phyloP scores from a whole-genome alignment of 345 rosid genomes.

The Sonneratia caseolaris region DNA sequence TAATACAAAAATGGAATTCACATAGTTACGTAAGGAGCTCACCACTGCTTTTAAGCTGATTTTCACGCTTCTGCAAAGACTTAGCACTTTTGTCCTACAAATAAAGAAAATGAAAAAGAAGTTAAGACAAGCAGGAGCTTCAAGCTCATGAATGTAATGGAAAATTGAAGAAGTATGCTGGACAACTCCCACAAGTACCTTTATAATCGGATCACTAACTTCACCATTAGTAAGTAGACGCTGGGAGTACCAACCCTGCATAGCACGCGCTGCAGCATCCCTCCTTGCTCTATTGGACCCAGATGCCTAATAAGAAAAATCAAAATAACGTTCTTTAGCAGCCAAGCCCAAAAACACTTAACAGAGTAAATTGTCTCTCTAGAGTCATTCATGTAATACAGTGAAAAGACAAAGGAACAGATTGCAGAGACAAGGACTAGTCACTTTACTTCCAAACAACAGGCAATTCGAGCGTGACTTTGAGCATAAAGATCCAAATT shows the following conservation, averaged over 20 bases:
- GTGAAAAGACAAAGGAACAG: not conserved
- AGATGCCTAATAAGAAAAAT: constrained; percentile 28
- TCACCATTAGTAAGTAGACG: constrained; percentile 46
- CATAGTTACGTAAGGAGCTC: constrained; percentile 13
- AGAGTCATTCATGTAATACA: not conserved
- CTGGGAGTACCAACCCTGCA: constrained; percentile 75
- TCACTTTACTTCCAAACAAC: not conserved
- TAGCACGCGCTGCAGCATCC: constrained; percentile 71
- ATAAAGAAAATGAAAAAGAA: not conserved
- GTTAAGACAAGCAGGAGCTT: not conserved
- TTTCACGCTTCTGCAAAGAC: constrained; percentile 42
- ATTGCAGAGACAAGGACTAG: not conserved
- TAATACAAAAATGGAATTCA: not conserved
- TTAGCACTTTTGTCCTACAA: constrained; percentile 42
- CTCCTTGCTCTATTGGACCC: constrained; percentile 55
- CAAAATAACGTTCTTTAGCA: constrained; percentile 6
- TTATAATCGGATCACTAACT: constrained; percentile 46
- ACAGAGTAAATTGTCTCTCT: not conserved
- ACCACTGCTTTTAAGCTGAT: constrained; percentile 52
- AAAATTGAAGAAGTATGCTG: not conserved
- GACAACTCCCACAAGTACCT: constrained; percentile 24
- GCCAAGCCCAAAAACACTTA: not conserved
- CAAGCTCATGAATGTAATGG: not conserved
- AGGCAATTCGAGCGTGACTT: not conserved
- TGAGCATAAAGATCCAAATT: not conserved